Evolutionary conservation across 1,139 yeast genomes (phyloP).

Genomic region (Geotrichum fermentans): DNA sequence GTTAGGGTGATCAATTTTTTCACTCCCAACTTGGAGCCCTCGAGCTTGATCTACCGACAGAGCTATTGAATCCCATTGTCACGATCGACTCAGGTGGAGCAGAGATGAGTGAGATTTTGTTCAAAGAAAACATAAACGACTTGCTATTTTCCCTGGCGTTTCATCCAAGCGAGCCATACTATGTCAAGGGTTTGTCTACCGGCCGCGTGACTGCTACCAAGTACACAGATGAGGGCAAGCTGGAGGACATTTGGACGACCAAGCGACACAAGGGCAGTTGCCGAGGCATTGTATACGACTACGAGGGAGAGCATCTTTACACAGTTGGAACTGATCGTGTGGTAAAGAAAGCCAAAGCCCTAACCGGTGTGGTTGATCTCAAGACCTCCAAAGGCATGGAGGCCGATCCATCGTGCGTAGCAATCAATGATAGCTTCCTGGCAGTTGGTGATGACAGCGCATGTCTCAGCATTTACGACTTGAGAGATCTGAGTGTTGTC

Average conservation of each 20-base stretch:
- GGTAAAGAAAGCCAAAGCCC: slow-evolving; percentile 66
- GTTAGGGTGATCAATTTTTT: neutral
- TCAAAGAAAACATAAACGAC: slow-evolving; percentile 30
- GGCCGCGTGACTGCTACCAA: slow-evolving; percentile 56
- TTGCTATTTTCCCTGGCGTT: slow-evolving; percentile 76
- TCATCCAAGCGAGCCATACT: slow-evolving; percentile 66
- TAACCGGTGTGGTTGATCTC: slow-evolving; percentile 69
- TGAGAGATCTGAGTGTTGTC: slow-evolving; percentile 42
- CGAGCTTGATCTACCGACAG: neutral
- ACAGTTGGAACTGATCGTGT: slow-evolving; percentile 77
- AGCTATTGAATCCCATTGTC: neutral
- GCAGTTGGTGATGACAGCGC: slow-evolving; percentile 82
- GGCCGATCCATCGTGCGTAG: slow-evolving; percentile 59
- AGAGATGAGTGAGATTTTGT: slow-evolving; percentile 18
- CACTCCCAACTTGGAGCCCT: slow-evolving; percentile 1
- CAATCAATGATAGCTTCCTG: slow-evolving; percentile 59
- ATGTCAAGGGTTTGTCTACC: slow-evolving; percentile 70
- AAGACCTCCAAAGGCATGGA: slow-evolving; percentile 42
- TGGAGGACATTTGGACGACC: slow-evolving; percentile 65
- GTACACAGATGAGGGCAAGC: slow-evolving; percentile 38
- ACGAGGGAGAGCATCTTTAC: slow-evolving; percentile 48
- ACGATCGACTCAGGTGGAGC: too few species aligned
- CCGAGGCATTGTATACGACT: slow-evolving; percentile 65
- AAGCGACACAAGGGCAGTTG: slow-evolving; percentile 89
- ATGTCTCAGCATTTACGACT: slow-evolving; percentile 56